These are phyloP conservation scores for Aspergillus tanneri DNA, from an alignment of 2,329 filamentous ascomycete species.

Conservation along the genomic window DNA sequence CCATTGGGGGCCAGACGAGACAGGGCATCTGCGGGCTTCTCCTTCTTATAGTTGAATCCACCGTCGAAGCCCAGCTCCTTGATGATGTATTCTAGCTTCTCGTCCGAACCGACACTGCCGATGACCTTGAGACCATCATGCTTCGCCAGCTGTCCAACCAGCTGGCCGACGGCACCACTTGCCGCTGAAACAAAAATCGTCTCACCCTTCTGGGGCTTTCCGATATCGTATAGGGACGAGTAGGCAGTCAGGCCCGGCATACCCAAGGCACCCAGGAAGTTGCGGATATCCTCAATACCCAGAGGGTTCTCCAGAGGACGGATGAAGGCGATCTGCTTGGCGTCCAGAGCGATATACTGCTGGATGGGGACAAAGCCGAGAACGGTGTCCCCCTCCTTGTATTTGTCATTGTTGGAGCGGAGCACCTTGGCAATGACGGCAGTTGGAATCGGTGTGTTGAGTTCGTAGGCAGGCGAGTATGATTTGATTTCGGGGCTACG, in stretches of 20 bases:
- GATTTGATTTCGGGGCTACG: slow-evolving; percentile 63
- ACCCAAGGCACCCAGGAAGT: slow-evolving; percentile 74
- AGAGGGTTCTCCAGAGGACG: slow-evolving; percentile 65
- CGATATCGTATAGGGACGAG: slow-evolving; percentile 71
- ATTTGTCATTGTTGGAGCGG: slow-evolving; percentile 64
- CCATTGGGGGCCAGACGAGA: slow-evolving; percentile 70
- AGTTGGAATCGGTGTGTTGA: slow-evolving; percentile 65
- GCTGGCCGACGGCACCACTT: slow-evolving; percentile 75
- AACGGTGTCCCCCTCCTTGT: slow-evolving; percentile 67
- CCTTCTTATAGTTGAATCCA: slow-evolving; percentile 87
- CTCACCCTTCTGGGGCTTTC: slow-evolving; percentile 71
- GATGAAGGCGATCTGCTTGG: slow-evolving; percentile 46
- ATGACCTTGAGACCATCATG: slow-evolving; percentile 75
- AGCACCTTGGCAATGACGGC: slow-evolving; percentile 65
- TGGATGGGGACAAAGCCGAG: slow-evolving; percentile 59
- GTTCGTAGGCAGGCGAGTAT: slow-evolving; percentile 63
- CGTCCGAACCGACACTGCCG: slow-evolving; percentile 74
- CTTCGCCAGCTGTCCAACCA: slow-evolving; percentile 83
- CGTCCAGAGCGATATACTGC: slow-evolving; percentile 64
- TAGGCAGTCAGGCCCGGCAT: slow-evolving; percentile 79
- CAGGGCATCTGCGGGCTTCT: slow-evolving; percentile 67
- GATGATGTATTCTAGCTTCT: slow-evolving; percentile 73
- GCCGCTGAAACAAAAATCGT: slow-evolving; percentile 81
- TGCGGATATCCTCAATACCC: slow-evolving; percentile 47
- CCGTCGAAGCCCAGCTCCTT: slow-evolving; percentile 69